These are phyloP conservation scores for Hortaea sp. DNA, from an alignment of 2,329 filamentous ascomycete genomes.

Conservation along the genomic window DNA sequence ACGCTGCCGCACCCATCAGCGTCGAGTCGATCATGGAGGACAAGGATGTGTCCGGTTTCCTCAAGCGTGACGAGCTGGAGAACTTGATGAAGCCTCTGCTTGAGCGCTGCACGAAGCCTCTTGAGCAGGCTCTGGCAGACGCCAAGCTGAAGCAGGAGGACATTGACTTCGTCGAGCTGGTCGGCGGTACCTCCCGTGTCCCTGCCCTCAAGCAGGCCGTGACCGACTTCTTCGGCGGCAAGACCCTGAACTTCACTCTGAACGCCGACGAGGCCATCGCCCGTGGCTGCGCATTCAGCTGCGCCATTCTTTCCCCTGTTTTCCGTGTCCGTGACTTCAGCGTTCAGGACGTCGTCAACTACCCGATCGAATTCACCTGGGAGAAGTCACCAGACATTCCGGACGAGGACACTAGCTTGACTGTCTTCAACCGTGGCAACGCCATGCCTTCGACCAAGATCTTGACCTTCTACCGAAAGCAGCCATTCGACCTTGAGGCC, in stretches of 20 bases:
- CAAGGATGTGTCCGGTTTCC: slow-evolving; percentile 75
- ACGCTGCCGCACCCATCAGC: slow-evolving; percentile 83
- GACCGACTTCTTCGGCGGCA: slow-evolving; percentile 81
- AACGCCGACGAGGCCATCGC: slow-evolving; percentile 98
- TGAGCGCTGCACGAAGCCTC: slow-evolving; percentile 57
- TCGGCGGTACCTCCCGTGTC: slow-evolving; percentile 90
- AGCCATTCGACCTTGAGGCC: slow-evolving; percentile 92
- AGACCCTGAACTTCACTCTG: slow-evolving; percentile 85
- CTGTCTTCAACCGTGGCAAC: slow-evolving; percentile 95
- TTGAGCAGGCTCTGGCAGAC: slow-evolving; percentile 89
- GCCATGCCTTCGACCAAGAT: slow-evolving; percentile 98
- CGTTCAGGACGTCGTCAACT: slow-evolving; percentile 93
- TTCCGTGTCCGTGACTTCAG: slow-evolving; percentile 98
- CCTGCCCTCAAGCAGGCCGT: slow-evolving; percentile 86
- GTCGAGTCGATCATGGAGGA: slow-evolving; percentile 99
- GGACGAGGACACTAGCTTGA: slow-evolving; percentile 93
- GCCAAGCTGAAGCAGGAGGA: slow-evolving; percentile 85
- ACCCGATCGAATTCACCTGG: slow-evolving; percentile 98
- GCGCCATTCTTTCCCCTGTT: slow-evolving; percentile 90
- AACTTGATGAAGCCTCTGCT: slow-evolving; percentile 79
- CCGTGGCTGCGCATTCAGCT: slow-evolving; percentile 92
- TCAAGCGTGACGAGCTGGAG: slow-evolving; percentile 93
- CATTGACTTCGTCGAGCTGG: slow-evolving; percentile 86
- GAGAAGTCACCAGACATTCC: slow-evolving; percentile 98
- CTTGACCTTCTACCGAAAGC: slow-evolving; percentile 97